Percentiles rank a stretch among this genome's conserved stretches.
These are phyloP conservation scores for Danielia reshetovae DNA, from an alignment of 805 yeast genomes.

Conservation along the genomic window DNA sequence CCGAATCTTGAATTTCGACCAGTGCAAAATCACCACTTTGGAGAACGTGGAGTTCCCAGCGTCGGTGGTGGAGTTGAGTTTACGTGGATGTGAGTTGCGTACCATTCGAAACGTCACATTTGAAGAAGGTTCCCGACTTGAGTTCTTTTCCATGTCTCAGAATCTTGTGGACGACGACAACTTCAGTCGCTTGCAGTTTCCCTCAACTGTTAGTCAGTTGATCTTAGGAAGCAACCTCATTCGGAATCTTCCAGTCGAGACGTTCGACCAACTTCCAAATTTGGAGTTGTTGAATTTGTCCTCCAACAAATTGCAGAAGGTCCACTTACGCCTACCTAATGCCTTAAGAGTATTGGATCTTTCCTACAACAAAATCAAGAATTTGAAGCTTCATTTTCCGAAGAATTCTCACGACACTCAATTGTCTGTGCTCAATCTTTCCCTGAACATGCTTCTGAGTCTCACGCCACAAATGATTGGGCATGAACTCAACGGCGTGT, in stretches of 20 bases:
- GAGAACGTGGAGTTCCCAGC: conserved; percentile 9
- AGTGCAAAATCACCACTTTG: conserved; percentile 10
- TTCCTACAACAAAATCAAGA: conserved; percentile 1
- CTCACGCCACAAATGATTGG: conserved; percentile 12
- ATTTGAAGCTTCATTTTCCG: not conserved
- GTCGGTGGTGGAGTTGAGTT: conserved; percentile 14
- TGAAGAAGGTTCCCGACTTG: conserved; percentile 7
- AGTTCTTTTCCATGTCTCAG: conserved; percentile 11
- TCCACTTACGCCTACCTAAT: conserved; percentile 2
- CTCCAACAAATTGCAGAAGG: conserved; percentile 10
- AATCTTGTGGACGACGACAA: conserved; percentile 7
- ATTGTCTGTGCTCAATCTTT: conserved; percentile 8
- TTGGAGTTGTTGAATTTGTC: conserved; percentile 12
- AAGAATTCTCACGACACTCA: not conserved
- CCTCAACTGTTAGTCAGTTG: not conserved
- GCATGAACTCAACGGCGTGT: conserved; percentile 1
- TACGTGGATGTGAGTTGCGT: conserved; percentile 15
- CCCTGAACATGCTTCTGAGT: conserved; percentile 10
- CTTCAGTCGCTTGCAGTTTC: not conserved
- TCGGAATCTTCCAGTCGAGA: not conserved
- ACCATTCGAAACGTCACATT: conserved; percentile 10
- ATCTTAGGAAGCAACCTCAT: conserved; percentile 1
- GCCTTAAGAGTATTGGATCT: conserved; percentile 9
- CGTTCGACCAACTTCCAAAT: not conserved
- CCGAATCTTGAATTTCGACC: conserved; percentile 16